phyloP scores from a whole-genome alignment of 2,329 filamentous ascomycete species.

The Scedosporium dehoogii region DNA sequence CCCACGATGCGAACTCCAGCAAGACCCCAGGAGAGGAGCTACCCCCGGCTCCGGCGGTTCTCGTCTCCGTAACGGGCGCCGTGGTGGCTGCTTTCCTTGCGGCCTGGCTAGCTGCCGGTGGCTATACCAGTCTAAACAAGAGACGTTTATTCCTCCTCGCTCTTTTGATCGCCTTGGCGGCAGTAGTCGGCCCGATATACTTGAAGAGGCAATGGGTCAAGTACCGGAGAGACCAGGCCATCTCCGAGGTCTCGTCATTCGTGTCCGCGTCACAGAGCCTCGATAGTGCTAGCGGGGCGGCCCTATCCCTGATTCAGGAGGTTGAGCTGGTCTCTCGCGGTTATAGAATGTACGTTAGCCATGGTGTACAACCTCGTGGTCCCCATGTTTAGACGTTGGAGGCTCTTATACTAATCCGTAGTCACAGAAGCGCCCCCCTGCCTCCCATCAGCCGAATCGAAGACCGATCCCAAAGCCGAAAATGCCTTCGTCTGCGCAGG shows the following conservation, averaged over 20 bases:
- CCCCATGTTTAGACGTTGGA: slow-evolving; percentile 6
- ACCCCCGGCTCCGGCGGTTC: slow-evolving; percentile 28
- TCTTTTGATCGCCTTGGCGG: slow-evolving; percentile 41
- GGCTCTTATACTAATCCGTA: slow-evolving; percentile 9
- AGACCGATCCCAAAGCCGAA: slow-evolving; percentile 65
- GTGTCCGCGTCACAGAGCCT: slow-evolving; percentile 70
- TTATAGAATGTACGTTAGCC: slow-evolving; percentile 61
- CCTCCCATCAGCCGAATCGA: slow-evolving; percentile 91
- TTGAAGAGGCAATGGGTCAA: slow-evolving; percentile 73
- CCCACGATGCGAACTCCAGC: not conserved
- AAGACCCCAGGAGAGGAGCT: slow-evolving; percentile 14
- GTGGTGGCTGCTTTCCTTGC: slow-evolving; percentile 60
- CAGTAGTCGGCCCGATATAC: slow-evolving; percentile 55
- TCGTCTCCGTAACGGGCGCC: slow-evolving; percentile 53
- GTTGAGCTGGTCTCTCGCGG: slow-evolving; percentile 91
- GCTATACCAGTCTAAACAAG: slow-evolving; percentile 36
- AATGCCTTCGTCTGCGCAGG: slow-evolving; percentile 71
- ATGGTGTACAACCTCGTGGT: not conserved
- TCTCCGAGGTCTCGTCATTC: slow-evolving; percentile 58
- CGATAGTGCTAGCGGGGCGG: slow-evolving; percentile 65
- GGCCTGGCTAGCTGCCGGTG: slow-evolving; percentile 55
- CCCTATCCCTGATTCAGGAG: slow-evolving; percentile 78
- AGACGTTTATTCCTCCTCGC: slow-evolving; percentile 41
- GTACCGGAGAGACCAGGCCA: slow-evolving; percentile 63
- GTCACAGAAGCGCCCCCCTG: slow-evolving; percentile 68